phyloP scores from a whole-genome alignment of 169 alveolate genomes.

The Pseudocohnilembus persalinus region DNA sequence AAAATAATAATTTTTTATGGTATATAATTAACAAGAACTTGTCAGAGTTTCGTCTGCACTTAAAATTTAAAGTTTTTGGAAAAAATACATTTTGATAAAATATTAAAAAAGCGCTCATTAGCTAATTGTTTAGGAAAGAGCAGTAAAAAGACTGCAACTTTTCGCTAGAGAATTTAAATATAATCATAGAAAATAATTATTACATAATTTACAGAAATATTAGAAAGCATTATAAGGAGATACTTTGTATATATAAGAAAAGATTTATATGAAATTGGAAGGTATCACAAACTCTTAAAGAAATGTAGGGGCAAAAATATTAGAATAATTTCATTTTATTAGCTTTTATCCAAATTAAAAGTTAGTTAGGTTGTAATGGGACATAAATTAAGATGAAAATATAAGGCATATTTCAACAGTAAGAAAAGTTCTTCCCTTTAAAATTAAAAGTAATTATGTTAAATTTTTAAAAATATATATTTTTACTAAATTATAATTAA shows the following conservation, averaged over 20 bases:
- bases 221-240: neutral
- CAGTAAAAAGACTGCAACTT: neutral
- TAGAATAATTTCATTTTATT: neutral
- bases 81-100: neutral
- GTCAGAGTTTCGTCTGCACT: neutral
- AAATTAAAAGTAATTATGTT: too few relatives aligned
- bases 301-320: neutral
- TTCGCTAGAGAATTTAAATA: neutral
- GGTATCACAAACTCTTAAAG: neutral
- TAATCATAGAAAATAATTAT: neutral
- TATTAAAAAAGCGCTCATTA: neutral
- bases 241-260: too few relatives aligned
- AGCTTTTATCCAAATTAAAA: neutral
- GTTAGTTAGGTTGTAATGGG: neutral
- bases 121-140: neutral
- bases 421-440: too few relatives aligned
- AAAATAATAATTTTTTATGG: neutral
- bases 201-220: too few relatives aligned
- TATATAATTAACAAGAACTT: neutral
- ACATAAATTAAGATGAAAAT: too few relatives aligned
- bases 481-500: neutral
- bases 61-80: neutral
- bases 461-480: too few relatives aligned
- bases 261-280: neutral
- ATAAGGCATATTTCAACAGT: too few relatives aligned